A percentile compares a stretch with the other conserved stretches of the same genome.
These are phyloP conservation scores for Erysimum cheiranthoides DNA, from an alignment of 345 rosid genomes.

Conservation along the genomic window DNA sequence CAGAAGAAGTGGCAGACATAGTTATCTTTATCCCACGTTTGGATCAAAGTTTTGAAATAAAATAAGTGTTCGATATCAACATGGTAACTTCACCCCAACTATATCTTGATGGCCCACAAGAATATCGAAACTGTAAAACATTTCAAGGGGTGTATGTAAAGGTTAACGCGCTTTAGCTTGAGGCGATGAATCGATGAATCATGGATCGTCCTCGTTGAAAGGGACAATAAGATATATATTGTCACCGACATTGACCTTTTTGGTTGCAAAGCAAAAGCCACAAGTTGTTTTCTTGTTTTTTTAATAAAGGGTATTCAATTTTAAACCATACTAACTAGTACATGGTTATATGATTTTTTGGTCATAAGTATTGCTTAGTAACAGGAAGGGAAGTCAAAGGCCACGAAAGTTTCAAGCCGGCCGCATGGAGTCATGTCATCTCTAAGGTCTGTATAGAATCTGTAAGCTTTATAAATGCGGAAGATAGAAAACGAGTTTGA, in stretches of 20 bases:
- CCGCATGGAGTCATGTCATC: too few species aligned
- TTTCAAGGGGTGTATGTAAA: constrained; percentile 12
- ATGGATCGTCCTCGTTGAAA: constrained; percentile 27
- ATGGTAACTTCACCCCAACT: constrained; percentile 11
- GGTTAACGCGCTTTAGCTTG: constrained; percentile 37
- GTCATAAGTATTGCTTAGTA: too few species aligned
- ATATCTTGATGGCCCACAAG: constrained; percentile 10
- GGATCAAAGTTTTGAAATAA: not conserved
- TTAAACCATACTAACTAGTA: too few species aligned
- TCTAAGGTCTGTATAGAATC: not conserved
- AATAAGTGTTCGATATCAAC: constrained; percentile 5
- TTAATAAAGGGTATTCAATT: too few species aligned
- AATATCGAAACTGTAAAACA: constrained; percentile 9
- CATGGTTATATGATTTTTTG: too few species aligned
- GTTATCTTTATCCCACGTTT: constrained; percentile 29
- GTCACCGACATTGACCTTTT: constrained; percentile 40
- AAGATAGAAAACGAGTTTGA: not conserved
- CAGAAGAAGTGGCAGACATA: constrained; percentile 36
- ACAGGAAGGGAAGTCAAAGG: too few species aligned
- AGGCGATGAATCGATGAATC: constrained; percentile 8
- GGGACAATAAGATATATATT: constrained; percentile 29
- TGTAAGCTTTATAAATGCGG: not conserved
- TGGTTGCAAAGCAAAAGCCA: constrained; percentile 37
- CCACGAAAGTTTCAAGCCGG: too few species aligned
- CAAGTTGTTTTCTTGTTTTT: constrained; percentile 22